A percentile compares a stretch with the other conserved stretches of the same genome.
phyloP scores from a whole-genome alignment of 2,329 filamentous ascomycete genomes.

The Xylariaceae sp. region DNA sequence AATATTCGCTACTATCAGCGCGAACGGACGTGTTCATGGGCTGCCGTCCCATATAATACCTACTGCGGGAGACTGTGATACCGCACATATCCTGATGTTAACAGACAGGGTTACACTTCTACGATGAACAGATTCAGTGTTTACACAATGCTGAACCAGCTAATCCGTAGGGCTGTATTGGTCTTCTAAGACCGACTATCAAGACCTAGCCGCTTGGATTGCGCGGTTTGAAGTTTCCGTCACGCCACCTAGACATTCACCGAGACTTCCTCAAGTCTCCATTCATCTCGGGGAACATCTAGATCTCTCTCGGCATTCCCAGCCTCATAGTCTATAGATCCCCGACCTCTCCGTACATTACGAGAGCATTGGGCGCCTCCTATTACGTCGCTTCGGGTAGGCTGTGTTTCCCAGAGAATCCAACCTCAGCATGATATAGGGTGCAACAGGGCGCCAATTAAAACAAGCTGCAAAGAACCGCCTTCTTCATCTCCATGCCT shows the following conservation, averaged over 20 bases:
- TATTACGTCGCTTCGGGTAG: background rate
- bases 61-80: background rate
- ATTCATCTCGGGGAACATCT: too few relatives aligned
- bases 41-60: background rate
- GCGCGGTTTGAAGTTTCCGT: too few relatives aligned
- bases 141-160: background rate
- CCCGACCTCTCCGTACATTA: background rate
- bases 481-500: background rate
- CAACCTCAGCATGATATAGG: slow-evolving; percentile 2
- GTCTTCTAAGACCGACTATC: background rate
- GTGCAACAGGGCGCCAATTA: slow-evolving; percentile 5
- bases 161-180: background rate
- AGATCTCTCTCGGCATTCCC: background rate
- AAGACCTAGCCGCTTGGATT: too few relatives aligned
- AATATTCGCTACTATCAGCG: background rate
- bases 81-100: background rate
- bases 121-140: background rate
- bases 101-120: background rate
- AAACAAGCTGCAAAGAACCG: slow-evolving; percentile 17
- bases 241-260: background rate
- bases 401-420: background rate
- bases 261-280: background rate
- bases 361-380: background rate
- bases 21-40: background rate
- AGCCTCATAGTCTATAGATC: background rate